phyloP scores from a whole-genome alignment of 164 flowering plant genomes.

The Euptelea pleiosperma region DNA sequence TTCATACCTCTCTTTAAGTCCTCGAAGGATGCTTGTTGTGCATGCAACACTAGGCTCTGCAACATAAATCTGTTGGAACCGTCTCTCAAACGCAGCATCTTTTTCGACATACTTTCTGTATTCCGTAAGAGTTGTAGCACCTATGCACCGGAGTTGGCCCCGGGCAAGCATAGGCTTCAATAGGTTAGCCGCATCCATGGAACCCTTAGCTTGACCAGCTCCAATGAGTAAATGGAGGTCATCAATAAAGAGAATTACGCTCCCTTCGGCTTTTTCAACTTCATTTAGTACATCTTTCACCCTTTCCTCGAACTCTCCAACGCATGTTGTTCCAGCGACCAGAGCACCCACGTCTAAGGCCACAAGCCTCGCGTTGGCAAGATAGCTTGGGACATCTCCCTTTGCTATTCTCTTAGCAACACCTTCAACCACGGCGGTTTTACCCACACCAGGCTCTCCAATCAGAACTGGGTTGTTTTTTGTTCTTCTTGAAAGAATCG shows the following conservation, averaged over 20 bases:
- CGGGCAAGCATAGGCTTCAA: too few species aligned
- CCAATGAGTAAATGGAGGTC: slow-evolving; percentile 59
- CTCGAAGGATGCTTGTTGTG: slow-evolving; percentile 36
- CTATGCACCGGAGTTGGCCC: too few species aligned
- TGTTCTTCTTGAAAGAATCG: slow-evolving; percentile 57
- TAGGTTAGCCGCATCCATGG: slow-evolving; percentile 74
- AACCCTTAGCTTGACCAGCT: slow-evolving; percentile 61
- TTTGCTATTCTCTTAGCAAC: too few species aligned
- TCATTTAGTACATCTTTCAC: slow-evolving; percentile 60
- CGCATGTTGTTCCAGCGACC: slow-evolving; percentile 58
- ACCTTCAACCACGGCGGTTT: slow-evolving; percentile 72
- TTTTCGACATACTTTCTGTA: too few species aligned
- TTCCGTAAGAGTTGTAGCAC: slow-evolving; percentile 65
- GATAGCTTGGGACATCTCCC: slow-evolving; percentile 65
- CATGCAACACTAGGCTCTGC: too few species aligned
- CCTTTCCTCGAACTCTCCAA: slow-evolving; percentile 70
- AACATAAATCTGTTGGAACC: slow-evolving; percentile 69
- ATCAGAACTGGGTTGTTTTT: slow-evolving; percentile 75
- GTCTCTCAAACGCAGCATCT: slow-evolving; percentile 70
- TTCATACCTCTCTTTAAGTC: slow-evolving; percentile 60
- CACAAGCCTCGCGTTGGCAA: slow-evolving; percentile 56
- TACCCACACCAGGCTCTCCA: slow-evolving; percentile 85
- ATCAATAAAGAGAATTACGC: slow-evolving; percentile 59
- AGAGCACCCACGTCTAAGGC: slow-evolving; percentile 69
- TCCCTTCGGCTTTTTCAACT: slow-evolving; percentile 51